A percentile compares a stretch with the other conserved stretches of the same genome.
Conservation (phyloP, 2,329 filamentous ascomycete genomes). For the Mariannaea elegans region DNA sequence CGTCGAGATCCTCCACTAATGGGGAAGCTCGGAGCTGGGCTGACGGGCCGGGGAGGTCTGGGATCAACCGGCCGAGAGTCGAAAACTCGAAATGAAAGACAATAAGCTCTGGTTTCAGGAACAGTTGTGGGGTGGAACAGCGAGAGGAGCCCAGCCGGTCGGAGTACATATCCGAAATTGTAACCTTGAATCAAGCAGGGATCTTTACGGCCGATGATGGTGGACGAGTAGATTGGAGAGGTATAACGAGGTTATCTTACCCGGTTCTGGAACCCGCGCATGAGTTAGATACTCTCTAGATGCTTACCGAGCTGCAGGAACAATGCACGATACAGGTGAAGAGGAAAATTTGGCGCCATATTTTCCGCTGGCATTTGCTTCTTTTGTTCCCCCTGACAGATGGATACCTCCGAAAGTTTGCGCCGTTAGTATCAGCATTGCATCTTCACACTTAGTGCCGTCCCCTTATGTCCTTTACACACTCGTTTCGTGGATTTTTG, state of each 20-base stretch:
- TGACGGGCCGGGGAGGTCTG: constrained; percentile 33
- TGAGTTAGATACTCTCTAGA: not conserved
- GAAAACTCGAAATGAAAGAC: constrained; percentile 35
- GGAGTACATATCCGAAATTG: constrained; percentile 36
- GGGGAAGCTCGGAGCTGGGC: constrained; percentile 22
- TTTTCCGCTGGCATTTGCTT: not conserved
- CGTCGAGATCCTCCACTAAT: constrained; percentile 40
- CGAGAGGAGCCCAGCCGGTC: constrained; percentile 23
- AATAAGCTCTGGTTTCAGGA: constrained; percentile 37
- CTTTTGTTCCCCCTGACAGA: not conserved
- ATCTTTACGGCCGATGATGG: not conserved
- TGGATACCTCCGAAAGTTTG: not conserved
- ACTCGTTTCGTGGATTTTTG: not conserved
- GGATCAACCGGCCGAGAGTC: constrained; percentile 32
- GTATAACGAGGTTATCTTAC: not conserved
- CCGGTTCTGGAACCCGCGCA: not conserved
- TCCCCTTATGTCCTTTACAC: not conserved
- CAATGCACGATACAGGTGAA: not conserved
- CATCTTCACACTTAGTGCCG: not conserved
- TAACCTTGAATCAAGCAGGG: constrained; percentile 25
- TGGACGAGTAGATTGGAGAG: constrained; percentile 15
- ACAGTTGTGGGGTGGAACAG: constrained; percentile 35
- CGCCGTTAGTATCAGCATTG: constrained; percentile 3
- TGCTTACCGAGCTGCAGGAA: not conserved
- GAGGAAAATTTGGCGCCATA: not conserved